Conservation (phyloP, 2,329 filamentous ascomycete species). For the Verticillium isaacii region DNA sequence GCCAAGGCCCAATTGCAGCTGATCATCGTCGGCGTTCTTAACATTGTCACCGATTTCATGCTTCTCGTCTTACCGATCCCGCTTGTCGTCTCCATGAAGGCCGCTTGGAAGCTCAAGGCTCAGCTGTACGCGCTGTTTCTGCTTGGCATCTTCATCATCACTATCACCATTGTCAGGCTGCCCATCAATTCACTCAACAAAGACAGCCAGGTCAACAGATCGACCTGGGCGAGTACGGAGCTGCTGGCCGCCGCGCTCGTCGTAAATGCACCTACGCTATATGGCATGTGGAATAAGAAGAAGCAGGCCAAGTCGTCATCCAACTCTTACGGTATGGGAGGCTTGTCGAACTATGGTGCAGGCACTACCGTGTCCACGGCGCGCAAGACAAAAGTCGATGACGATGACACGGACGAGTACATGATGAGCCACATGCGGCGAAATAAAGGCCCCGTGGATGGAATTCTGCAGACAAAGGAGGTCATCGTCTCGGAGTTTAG, state of each 20-base stretch:
- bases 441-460: constrained; percentile 7
- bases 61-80: constrained; percentile 23
- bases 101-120: constrained; percentile 21
- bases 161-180: constrained; percentile 31
- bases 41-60: constrained; percentile 26
- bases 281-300: constrained; percentile 25
- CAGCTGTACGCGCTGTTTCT: constrained; percentile 28
- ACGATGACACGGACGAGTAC: neutral
- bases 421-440: constrained; percentile 4
- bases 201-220: constrained; percentile 27
- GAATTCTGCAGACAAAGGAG: constrained; percentile 11
- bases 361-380: constrained; percentile 5
- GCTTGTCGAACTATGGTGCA: constrained; percentile 6
- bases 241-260: constrained; percentile 18
- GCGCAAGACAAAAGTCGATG: constrained; percentile 4
- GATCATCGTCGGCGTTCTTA: constrained; percentile 24
- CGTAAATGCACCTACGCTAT: constrained; percentile 32
- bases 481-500: constrained; percentile 9
- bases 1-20: constrained; percentile 25
- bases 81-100: constrained; percentile 22
- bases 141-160: constrained; percentile 32
- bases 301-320: constrained; percentile 15
- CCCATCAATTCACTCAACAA: constrained; percentile 29
- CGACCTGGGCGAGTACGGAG: constrained; percentile 32
- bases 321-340: constrained; percentile 9